Conservation (phyloP, 2,329 filamentous ascomycete genomes). For the Gnomoniopsis smithogilvyi region DNA sequence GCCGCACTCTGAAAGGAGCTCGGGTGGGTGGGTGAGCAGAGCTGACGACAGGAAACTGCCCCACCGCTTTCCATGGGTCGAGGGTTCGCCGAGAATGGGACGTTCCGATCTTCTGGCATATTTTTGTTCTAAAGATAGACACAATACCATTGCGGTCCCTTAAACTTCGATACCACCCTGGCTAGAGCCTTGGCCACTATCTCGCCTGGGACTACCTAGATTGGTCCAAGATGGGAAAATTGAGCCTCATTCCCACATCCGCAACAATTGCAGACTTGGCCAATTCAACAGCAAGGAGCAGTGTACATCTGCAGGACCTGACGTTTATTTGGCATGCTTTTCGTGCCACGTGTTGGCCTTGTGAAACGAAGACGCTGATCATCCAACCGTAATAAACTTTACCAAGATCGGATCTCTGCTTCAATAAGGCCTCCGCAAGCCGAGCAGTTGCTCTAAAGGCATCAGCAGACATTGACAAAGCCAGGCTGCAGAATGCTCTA, state of each 20-base stretch:
- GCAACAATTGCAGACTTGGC: no score
- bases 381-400: no score
- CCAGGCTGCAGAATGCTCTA: background rate
- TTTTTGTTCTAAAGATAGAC: background rate
- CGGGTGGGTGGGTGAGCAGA: background rate
- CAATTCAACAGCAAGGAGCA: no score
- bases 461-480: background rate
- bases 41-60: slow-evolving; percentile 5
- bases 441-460: background rate
- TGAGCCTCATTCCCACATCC: background rate
- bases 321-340: background rate
- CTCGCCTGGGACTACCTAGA: background rate
- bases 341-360: background rate
- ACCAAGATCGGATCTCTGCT: background rate
- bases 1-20: background rate
- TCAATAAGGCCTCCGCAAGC: background rate
- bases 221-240: background rate
- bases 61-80: background rate
- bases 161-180: background rate
- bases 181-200: background rate
- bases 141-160: background rate
- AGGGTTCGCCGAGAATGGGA: background rate
- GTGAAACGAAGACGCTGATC: background rate
- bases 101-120: background rate
- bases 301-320: no score